Conservation (phyloP, 208 protist species). For the Tritrichomonas foetus region DNA sequence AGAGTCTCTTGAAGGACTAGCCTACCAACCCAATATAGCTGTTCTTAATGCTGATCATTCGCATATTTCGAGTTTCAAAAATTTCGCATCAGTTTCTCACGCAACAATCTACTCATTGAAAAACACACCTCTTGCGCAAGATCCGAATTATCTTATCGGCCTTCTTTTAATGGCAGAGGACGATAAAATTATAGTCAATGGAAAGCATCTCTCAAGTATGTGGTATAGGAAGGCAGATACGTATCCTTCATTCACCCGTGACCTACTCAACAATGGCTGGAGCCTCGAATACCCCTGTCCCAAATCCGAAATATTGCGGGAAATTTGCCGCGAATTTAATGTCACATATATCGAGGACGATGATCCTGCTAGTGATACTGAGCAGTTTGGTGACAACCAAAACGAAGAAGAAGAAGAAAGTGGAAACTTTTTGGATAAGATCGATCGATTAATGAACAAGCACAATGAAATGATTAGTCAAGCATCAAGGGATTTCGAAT, state of each 20-base stretch:
- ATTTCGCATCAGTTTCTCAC: not conserved
- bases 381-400: too few species aligned
- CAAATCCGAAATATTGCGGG: not conserved
- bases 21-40: not conserved
- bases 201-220: not conserved
- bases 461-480: too few species aligned
- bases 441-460: too few species aligned
- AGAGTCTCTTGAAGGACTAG: not conserved
- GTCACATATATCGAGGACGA: too few species aligned
- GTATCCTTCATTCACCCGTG: not conserved
- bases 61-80: not conserved
- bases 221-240: conserved; percentile 7
- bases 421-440: too few species aligned
- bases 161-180: not conserved
- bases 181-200: not conserved
- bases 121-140: not conserved
- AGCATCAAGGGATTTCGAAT: too few species aligned
- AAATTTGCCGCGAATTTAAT: too few species aligned
- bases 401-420: too few species aligned
- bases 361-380: too few species aligned
- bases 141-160: not conserved
- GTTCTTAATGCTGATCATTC: not conserved
- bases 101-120: not conserved
- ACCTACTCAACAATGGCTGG: not conserved
- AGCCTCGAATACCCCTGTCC: not conserved